Base-by-base conservation (phyloP, 768 basidiomycete species). In the Boletellus sp. region DNA sequence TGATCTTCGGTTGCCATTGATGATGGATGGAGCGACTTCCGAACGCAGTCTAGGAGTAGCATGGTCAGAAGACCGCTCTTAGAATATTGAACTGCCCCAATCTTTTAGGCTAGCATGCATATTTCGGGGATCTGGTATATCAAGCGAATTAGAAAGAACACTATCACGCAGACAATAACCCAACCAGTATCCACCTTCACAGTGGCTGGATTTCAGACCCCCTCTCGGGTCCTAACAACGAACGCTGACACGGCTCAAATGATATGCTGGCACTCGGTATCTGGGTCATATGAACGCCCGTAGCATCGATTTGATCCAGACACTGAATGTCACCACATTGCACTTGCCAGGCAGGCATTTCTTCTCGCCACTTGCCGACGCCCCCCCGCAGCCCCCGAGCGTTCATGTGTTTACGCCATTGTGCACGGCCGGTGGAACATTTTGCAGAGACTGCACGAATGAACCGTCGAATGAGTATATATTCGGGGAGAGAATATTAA, bases 261-360 rank as follows among this genome's bases (percentile, higher is more conserved):
- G 2, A 45, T 42, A 28, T n/a, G n/a, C n/a, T n/a, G n/a, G n/a
- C 17, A 0, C 28, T 31, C 40, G 1, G 34, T 32, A n/a, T n/a
- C n/a, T n/a, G n/a, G n/a, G 5, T 38, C 33, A 9, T 60, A 56
- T 32, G 10, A 0, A 7, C 60, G 61, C 26, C 39, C 48, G 22
- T 62, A 65, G 63, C 7, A 17, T 4, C 23, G 16, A 2, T 26
- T 53, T 4, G 31, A 19, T 28, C 28, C 28, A 6, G 15, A 24
- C 12, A 2, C 1, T 1, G 12, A 0, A 15, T 64, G 63, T 11
- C 1, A 15, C 2, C 37, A 56, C 1, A 3, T 37, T 24, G 41
- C 52, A 16, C 42, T n/a, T 2, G 28, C 43, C 33, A 53, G 52
- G 16, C 5, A 5, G 13, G 22, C 45, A 0, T 50, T 67, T 19